phyloP scores from a whole-genome alignment of 805 yeast genomes.

The Wickerhamiella siamensis region DNA sequence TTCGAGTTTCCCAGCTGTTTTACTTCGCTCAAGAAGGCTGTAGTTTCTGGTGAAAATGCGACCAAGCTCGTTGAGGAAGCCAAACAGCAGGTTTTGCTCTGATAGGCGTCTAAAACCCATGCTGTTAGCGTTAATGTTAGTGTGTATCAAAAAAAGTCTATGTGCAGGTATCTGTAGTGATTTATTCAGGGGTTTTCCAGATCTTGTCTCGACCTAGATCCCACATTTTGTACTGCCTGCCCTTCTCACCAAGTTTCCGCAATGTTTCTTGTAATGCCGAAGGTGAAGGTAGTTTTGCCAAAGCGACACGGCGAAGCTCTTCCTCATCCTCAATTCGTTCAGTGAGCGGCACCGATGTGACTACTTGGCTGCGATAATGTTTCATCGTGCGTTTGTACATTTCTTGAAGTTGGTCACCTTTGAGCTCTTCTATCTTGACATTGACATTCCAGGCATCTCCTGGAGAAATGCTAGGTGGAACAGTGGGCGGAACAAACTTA shows the following conservation, averaged over 20 bases:
- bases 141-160: background rate
- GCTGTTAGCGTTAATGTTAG: too few relatives aligned
- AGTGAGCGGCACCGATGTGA: conserved; percentile 18
- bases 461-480: conserved; percentile 19
- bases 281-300: conserved; percentile 19
- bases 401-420: conserved; percentile 2
- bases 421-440: conserved; percentile 17
- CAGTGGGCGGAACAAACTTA: conserved; percentile 9
- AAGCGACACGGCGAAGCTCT: conserved; percentile 17
- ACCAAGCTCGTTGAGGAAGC: background rate
- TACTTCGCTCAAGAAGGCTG: conserved; percentile 7
- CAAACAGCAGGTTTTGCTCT: background rate
- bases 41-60: background rate
- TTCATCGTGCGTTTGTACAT: conserved; percentile 19
- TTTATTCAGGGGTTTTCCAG: conserved; percentile 10
- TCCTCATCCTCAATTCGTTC: conserved; percentile 15
- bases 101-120: too few relatives aligned
- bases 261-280: conserved; percentile 18
- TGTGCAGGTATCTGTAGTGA: background rate
- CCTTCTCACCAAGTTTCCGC: conserved; percentile 23
- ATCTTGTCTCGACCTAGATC: conserved; percentile 12
- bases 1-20: conserved; percentile 16
- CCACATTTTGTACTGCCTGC: conserved; percentile 18
- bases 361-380: conserved; percentile 18
- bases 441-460: conserved; percentile 26